Evolutionary conservation across 192 early-diverging fungal genomes (phyloP), one percentile per base, ranked within the genome.

Genomic region (Rhizophagus prolifer): DNA sequence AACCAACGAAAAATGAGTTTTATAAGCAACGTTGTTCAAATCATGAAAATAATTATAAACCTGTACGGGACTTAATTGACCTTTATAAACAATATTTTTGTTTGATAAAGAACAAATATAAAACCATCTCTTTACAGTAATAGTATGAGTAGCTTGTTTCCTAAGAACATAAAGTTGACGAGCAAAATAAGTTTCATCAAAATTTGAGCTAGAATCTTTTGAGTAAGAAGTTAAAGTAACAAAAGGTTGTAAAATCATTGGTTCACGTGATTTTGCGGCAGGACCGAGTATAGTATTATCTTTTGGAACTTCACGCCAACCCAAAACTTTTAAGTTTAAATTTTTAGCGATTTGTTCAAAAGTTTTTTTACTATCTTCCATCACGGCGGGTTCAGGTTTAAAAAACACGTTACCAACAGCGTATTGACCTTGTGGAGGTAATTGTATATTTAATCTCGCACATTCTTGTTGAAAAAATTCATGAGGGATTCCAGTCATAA

Each of bases 391-490:
- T 26, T 85, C 86, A 12, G 90, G 89, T 78, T 94, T 92, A 79
- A 97, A 82, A 82, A 94, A 99, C 5, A 99, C 75, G 82, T 99
- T 99, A 77, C 97, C 97, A n/a, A 93, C 92, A n/a, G 97, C 96
- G 77, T 99, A 99, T 50, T 95, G 87, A 23, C 95, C 95, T 21
- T 87, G 79, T 0, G 86, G 81, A 26, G 96, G 96, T 30, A 95
- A 85, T 7, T 71, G 74, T 70, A 94, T 84, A 66, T 89, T 90
- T 54, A 92, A 86, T 47, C 86, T 78, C 4, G 74, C 64, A 41
- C 91, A 88, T 67, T 91, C 92, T 65, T 86, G 84, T 28, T 85
- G 81, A 78, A 99, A 89, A 78, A 97, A 91, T 63, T 89, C 83
- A 88, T 99, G 95, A 30, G 97, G 97, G 81, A 99, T 96, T 25